Evolutionary conservation across 441 rosid species (phyloP).

Genomic region (Rhodomyrtus psidioides): DNA sequence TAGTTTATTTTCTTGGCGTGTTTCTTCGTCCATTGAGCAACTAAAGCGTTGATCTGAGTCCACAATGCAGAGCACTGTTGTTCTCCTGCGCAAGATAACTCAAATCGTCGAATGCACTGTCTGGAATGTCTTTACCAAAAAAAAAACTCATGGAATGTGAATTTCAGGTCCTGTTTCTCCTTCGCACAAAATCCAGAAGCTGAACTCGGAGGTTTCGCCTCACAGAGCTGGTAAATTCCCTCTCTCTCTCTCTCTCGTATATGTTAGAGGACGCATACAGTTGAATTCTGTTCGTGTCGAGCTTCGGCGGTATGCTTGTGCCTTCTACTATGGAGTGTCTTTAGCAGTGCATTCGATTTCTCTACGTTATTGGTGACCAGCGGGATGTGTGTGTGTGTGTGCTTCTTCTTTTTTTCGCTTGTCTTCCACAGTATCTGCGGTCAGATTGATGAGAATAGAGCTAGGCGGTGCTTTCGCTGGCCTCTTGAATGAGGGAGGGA

Average conservation of each 20-base stretch:
- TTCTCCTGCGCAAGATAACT: too few species aligned
- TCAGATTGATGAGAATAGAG: conserved; percentile 95
- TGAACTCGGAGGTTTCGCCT: conserved; percentile 83
- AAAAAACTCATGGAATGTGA: background rate
- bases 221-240: conserved; percentile 75
- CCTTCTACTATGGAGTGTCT: background rate
- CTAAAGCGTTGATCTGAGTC: background rate
- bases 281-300: background rate
- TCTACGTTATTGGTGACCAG: background rate
- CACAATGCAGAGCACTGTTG: background rate
- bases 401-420: conserved; percentile 12
- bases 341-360: background rate
- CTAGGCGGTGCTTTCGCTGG: conserved; percentile 96
- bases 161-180: conserved; percentile 30
- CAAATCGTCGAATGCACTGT: background rate
- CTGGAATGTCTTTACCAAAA: background rate
- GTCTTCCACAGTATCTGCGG: conserved; percentile 67
- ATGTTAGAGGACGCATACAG: background rate
- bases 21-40: background rate
- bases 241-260: background rate
- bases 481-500: conserved; percentile 88
- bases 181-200: conserved; percentile 34
- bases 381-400: too few species aligned
- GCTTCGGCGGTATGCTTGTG: background rate
- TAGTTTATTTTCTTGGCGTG: background rate